These are phyloP conservation scores for Rhododendron kiyosumense DNA, from an alignment of 148 eudicot genomes.

Conservation along the genomic window DNA sequence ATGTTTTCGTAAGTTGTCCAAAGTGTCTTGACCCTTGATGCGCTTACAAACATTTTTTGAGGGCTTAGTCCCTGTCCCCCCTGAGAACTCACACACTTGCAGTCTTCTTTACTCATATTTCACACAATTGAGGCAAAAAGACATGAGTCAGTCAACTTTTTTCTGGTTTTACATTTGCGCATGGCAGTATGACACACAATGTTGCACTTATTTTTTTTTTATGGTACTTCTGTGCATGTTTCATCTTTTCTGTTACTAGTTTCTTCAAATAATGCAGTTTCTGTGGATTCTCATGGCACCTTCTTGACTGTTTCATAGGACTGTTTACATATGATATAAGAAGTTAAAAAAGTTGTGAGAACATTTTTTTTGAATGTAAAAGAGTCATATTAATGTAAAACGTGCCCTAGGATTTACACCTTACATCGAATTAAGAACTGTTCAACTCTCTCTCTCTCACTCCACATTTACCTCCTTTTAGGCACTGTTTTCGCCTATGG, in stretches of 20 bases:
- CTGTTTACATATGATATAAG: not conserved
- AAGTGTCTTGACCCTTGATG: not conserved
- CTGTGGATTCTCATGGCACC: not conserved
- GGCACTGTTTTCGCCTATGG: constrained; percentile 99
- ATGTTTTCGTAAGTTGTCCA: not conserved
- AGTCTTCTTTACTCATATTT: not conserved
- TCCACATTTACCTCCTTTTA: constrained; percentile 21
- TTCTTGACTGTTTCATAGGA: not conserved
- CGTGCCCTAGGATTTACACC: not conserved
- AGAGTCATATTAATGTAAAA: not conserved
- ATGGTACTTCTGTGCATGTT: not conserved
- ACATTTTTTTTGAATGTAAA: not conserved
- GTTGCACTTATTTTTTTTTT: not conserved
- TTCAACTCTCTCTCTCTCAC: not conserved
- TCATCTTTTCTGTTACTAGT: not conserved
- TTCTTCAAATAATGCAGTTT: not conserved
- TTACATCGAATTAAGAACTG: not conserved
- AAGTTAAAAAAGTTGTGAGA: not conserved
- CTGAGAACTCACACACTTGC: not conserved
- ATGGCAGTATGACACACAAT: not conserved
- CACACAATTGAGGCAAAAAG: not conserved
- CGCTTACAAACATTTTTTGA: not conserved
- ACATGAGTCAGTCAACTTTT: not conserved
- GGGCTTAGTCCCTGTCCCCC: not conserved
- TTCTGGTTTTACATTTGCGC: not conserved